These are phyloP conservation scores for Xylaria acuta DNA, from an alignment of 495 filamentous ascomycete genomes.

Conservation along the genomic window DNA sequence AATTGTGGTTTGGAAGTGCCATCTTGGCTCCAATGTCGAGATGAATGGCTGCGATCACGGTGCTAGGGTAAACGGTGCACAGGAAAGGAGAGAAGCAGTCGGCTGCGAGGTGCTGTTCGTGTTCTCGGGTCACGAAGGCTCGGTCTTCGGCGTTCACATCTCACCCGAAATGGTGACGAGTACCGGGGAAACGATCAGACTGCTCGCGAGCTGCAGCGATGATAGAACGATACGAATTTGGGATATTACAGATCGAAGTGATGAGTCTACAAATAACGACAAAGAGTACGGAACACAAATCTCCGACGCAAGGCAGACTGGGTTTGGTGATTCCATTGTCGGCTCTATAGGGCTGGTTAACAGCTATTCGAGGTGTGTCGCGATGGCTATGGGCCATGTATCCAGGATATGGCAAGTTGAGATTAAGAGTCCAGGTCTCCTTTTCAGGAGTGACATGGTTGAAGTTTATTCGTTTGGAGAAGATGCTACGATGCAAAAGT, in stretches of 20 bases:
- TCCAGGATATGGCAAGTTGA: constrained; percentile 89
- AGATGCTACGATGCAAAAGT: constrained; percentile 74
- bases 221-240: constrained; percentile 90
- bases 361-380: constrained; percentile 52
- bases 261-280: not conserved
- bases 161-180: constrained; percentile 61
- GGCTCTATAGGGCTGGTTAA: constrained; percentile 20
- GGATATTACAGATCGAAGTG: constrained; percentile 65
- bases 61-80: not conserved
- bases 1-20: constrained; percentile 85
- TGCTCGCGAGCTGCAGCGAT: constrained; percentile 93
- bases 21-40: constrained; percentile 31
- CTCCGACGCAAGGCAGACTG: constrained; percentile 53
- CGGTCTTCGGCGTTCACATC: constrained; percentile 85
- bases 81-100: constrained; percentile 18
- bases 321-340: constrained; percentile 44
- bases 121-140: constrained; percentile 91
- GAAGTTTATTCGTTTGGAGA: constrained; percentile 78
- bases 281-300: constrained; percentile 32
- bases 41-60: not conserved
- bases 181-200: constrained; percentile 49
- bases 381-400: constrained; percentile 78
- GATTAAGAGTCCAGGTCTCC: constrained; percentile 52
- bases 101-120: constrained; percentile 64
- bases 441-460: constrained; percentile 39